Conservation (phyloP, 805 yeast species). For the Ogataea populi-albae region DNA sequence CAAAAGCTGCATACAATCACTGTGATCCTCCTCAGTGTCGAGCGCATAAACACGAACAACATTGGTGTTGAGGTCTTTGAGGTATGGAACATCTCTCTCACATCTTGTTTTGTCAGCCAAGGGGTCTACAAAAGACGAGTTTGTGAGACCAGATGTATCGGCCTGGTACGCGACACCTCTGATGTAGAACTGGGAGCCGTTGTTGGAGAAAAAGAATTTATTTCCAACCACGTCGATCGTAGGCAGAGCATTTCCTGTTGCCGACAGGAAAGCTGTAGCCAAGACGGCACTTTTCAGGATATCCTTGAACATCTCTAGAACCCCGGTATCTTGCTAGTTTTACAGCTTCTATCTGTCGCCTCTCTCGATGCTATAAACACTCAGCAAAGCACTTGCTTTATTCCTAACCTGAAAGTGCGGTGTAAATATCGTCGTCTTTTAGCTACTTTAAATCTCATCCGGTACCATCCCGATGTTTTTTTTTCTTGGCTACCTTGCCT, state of each 20-base stretch:
- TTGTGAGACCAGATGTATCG: slow-evolving; percentile 52
- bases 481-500: too few relatives aligned
- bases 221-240: slow-evolving; percentile 72
- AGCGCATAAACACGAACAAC: slow-evolving; percentile 76
- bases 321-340: too few relatives aligned
- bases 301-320: too few relatives aligned
- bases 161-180: slow-evolving; percentile 81
- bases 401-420: too few relatives aligned
- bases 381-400: too few relatives aligned
- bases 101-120: slow-evolving; percentile 61
- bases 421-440: too few relatives aligned
- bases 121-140: slow-evolving; percentile 60
- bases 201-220: slow-evolving; percentile 72
- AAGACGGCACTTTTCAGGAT: too few relatives aligned
- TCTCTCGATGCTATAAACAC: too few relatives aligned
- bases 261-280: slow-evolving; percentile 25
- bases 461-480: too few relatives aligned
- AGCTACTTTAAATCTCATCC: too few relatives aligned
- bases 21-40: slow-evolving; percentile 61
- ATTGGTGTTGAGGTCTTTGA: slow-evolving; percentile 60
- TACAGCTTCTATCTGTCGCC: too few relatives aligned
- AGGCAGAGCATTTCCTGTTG: slow-evolving; percentile 45
- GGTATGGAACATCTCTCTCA: slow-evolving; percentile 71
- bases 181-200: slow-evolving; percentile 75
- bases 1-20: slow-evolving; percentile 63